A percentile compares a stretch with the other conserved stretches of the same genome.
phyloP scores from a whole-genome alignment of 106 monocot species.

The Dioscorea zingiberensis region DNA sequence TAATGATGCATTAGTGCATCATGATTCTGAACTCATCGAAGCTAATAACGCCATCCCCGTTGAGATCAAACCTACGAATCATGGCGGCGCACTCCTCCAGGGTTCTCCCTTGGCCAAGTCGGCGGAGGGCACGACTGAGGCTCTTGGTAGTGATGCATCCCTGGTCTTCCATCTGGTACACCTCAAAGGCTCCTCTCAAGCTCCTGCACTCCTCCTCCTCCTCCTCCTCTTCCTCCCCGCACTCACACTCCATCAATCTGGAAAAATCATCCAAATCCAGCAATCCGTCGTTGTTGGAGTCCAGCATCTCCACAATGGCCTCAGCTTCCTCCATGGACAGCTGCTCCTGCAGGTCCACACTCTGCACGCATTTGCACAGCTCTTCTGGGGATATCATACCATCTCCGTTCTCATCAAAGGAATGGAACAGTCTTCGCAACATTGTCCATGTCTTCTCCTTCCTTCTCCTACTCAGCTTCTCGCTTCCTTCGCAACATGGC shows the following conservation, averaged over 20 bases:
- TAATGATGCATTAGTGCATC: neutral
- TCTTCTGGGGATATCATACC: no score
- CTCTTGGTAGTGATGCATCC: constrained; percentile 36
- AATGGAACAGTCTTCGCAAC: no score
- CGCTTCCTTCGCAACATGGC: no score
- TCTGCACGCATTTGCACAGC: no score
- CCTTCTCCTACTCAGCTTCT: no score
- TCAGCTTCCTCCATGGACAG: neutral
- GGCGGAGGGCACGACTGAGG: constrained; percentile 7
- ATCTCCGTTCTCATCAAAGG: no score
- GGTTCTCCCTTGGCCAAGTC: constrained; percentile 7
- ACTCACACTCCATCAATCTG: neutral
- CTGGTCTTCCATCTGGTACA: constrained; percentile 30
- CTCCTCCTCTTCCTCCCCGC: constrained; percentile 8
- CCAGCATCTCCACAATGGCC: neutral
- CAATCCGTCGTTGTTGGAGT: constrained; percentile 2
- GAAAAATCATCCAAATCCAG: neutral
- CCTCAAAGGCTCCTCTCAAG: constrained; percentile 13
- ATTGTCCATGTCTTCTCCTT: no score
- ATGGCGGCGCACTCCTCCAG: constrained; percentile 11
- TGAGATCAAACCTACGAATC: constrained; percentile 1
- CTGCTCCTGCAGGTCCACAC: no score
- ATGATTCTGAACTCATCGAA: constrained; percentile 14
- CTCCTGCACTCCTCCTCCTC: constrained; percentile 9
- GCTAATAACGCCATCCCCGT: constrained; percentile 11